Percentiles rank a stretch among this genome's conserved stretches.
phyloP scores from a whole-genome alignment of 2,329 filamentous ascomycete species.

The Hypoxylon sp. region DNA sequence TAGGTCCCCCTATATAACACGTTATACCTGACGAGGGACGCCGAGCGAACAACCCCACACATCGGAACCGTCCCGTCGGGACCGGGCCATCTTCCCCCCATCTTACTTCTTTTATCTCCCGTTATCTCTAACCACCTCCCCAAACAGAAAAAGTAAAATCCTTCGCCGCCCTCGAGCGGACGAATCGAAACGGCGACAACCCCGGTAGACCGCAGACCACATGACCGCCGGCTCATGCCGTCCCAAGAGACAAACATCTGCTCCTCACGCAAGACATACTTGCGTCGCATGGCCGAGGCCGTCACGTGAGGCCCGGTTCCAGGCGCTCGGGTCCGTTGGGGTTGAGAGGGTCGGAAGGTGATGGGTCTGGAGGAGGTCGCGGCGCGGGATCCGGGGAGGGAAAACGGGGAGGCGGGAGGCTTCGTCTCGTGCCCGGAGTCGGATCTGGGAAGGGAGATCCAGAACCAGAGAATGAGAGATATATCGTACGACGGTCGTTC shows the following conservation, averaged over 20 bases:
- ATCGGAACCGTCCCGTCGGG: no score
- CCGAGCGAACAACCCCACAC: no score
- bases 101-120: no score
- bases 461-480: no score
- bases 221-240: conserved; percentile 31
- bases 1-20: no score
- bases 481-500: neutral
- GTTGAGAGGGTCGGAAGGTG: no score
- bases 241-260: neutral
- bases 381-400: conserved; percentile 21
- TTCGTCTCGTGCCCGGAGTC: no score
- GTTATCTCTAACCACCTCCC: no score
- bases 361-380: conserved; percentile 1
- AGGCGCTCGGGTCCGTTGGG: conserved; percentile 5
- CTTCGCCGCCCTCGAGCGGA: neutral
- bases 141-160: neutral
- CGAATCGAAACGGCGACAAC: neutral
- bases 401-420: no score
- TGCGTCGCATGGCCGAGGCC: conserved; percentile 26
- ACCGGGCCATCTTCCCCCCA: neutral
- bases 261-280: conserved; percentile 39
- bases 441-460: no score
- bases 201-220: conserved; percentile 14
- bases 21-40: no score
- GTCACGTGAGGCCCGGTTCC: conserved; percentile 34